Base-by-base conservation (phyloP, 78 protist genomes). In the Goniomonas avonlea region DNA sequence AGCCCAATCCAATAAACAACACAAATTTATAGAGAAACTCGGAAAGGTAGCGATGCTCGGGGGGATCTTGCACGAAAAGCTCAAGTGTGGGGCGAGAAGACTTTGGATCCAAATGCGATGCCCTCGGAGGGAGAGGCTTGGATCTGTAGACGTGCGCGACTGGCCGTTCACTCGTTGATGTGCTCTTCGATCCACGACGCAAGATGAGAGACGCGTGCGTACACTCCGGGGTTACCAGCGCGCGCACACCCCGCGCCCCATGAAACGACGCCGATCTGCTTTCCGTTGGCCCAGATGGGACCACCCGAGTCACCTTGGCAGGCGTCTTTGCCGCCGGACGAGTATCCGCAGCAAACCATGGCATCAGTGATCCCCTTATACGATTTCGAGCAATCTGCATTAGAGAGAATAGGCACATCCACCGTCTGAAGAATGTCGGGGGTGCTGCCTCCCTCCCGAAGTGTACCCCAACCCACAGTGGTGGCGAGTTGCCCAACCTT, bases 221-320 rank as follows among this genome's bases (percentile, higher is more conserved):
- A 48, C 17, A 48, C 5, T 20, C 58, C 58, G 23, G 58, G 58
- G 58, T 2, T 48, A 20, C 58, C 58, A 20, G 17, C 58, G 23
- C 23, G 23, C 23, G 58, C 58, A 48, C 58, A 48, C 32, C 58
- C 58, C 17, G 17, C 23, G 32, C 58, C 58, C 58, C 58, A 48
- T n/a, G 58, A 48, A n/a, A 48, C 58, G 23, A 48, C 58, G 58
- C 58, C 58, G 23, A 48, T n/a, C 58, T 48, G 58, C 58, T 20
- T 48, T 48, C 32, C 17, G 58, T 48, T 48, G 58, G 58, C 17
- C 58, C 17, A n/a, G 58, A 48, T 20, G 17, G 58, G 58, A 48
- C 58, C 58, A 5, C 58, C 58, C 17, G 58, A 48, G 58, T 48
- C 58, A n/a, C 58, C 58, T 48, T 48, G 58, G 58, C 58, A 48